These are phyloP conservation scores for Hansenula sp. DNA, from an alignment of 1,139 yeast species.

Conservation along the genomic window DNA sequence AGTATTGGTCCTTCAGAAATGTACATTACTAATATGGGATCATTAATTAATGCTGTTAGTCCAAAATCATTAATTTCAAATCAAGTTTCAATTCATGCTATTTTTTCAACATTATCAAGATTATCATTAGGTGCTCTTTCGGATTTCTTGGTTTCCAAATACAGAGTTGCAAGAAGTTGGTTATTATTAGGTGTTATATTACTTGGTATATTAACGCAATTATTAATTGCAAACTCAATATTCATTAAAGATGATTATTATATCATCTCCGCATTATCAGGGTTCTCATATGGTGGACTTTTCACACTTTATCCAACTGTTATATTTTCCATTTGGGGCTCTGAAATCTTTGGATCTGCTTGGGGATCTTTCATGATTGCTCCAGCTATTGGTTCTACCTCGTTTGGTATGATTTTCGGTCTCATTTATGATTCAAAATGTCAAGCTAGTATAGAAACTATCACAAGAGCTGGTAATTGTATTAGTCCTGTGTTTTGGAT, in stretches of 20 bases:
- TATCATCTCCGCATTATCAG: conserved; percentile 52
- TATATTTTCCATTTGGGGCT: conserved; percentile 83
- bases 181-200: conserved; percentile 38
- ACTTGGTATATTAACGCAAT: conserved; percentile 43
- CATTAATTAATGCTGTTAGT: conserved; percentile 33
- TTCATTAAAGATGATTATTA: conserved; percentile 24
- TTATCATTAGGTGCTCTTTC: conserved; percentile 62
- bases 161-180: conserved; percentile 36
- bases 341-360: conserved; percentile 83
- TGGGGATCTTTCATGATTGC: conserved; percentile 93
- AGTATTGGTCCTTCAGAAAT: conserved; percentile 86
- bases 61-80: conserved; percentile 33
- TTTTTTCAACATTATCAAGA: conserved; percentile 60
- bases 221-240: conserved; percentile 20
- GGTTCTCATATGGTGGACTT: conserved; percentile 76
- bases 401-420: conserved; percentile 74
- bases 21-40: conserved; percentile 82
- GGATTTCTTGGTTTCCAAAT: conserved; percentile 44
- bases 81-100: conserved; percentile 53
- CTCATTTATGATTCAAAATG: conserved; percentile 47
- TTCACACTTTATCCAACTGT: conserved; percentile 85
- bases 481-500: conserved; percentile 19
- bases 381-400: conserved; percentile 80
- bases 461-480: conserved; percentile 6
- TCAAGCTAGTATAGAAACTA: background rate